Evolutionary conservation across 305 asterid species (phyloP), one percentile per base, ranked within the genome.

Genomic region (Rubia balearica): DNA sequence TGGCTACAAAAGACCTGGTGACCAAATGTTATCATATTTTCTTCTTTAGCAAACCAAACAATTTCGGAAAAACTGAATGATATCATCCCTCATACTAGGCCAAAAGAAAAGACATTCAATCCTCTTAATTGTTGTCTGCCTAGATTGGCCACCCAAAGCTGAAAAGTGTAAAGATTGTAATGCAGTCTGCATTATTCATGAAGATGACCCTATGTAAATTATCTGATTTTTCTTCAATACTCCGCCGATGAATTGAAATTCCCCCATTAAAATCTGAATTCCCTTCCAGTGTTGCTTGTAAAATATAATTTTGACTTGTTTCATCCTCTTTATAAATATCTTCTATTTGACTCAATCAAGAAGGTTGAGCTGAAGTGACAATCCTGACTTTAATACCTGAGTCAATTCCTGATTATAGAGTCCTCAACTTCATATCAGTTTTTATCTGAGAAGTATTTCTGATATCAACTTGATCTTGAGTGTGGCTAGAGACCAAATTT

Each of bases 11-110:
- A 65, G 49, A 0, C 79, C 69, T 0, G 65, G 42, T 5, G 16
- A 22, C 3, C 12, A 6, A 0, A 57, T 17, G 0, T 40, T n/a
- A 8, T 43, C 57, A 3, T 5, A 16, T 64, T 78, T 56, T 3
- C 1, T 19, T 9, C 3, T 6, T 13, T 78, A 75, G 42, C 75
- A 69, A 16, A 6, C 13, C 6, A 14, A 60, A 61, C 72, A 77
- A 0, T 12, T 2, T 2, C 0, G 17, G 0, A 77, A 42, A 33
- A 41, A 46, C 0, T 27, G 5, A 0, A 13, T 9, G 0, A 77
- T 53, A 0, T 3, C 56, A 0, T 21, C 2, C 8, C 41, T 36
- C 71, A 75, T 57, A 0, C 48, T 21, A 3, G 21, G 21, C 80
- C 71, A 75, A 22, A 75, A 0, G 30, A 79, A 41, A 2, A 51